Conservation (phyloP, 768 basidiomycete genomes). For the Psilocybe sp. region DNA sequence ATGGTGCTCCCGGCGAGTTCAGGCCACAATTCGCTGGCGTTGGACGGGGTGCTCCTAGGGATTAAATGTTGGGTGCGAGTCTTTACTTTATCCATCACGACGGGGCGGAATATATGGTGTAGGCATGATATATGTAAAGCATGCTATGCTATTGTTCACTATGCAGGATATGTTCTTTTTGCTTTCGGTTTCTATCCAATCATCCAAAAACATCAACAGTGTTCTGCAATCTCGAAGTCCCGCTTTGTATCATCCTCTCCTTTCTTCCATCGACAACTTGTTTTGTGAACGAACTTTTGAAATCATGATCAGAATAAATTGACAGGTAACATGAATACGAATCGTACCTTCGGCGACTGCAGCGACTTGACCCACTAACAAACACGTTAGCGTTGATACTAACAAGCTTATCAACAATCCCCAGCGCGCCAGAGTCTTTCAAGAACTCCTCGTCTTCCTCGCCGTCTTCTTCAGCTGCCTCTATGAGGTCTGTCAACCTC, state of each 20-base stretch:
- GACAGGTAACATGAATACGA: neutral
- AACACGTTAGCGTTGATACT: constrained; percentile 47
- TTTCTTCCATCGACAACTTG: constrained; percentile 46
- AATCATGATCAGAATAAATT: constrained; percentile 10
- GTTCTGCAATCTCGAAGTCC: constrained; percentile 28
- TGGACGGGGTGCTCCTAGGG: constrained; percentile 83
- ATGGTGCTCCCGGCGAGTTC: constrained; percentile 84
- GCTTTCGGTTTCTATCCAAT: neutral
- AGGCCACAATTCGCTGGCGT: constrained; percentile 87
- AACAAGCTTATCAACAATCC: constrained; percentile 57
- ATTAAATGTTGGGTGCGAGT: constrained; percentile 36
- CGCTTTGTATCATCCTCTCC: constrained; percentile 17
- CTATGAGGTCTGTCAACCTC: constrained; percentile 41
- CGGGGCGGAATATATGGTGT: constrained; percentile 16
- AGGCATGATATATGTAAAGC: constrained; percentile 20
- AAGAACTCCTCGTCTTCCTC: constrained; percentile 27
- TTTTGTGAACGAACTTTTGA: constrained; percentile 47
- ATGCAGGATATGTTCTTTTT: constrained; percentile 15
- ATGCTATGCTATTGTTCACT: constrained; percentile 20
- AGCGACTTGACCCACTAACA: constrained; percentile 44
- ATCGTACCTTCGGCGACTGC: constrained; percentile 44
- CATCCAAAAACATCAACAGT: constrained; percentile 44
- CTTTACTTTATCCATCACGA: constrained; percentile 18
- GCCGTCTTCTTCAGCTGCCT: constrained; percentile 22
- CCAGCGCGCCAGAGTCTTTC: constrained; percentile 47